A percentile compares a stretch with the other conserved stretches of the same genome.
Conservation (phyloP, 2,329 filamentous ascomycete species). For the Plectosphaerella plurivora region DNA sequence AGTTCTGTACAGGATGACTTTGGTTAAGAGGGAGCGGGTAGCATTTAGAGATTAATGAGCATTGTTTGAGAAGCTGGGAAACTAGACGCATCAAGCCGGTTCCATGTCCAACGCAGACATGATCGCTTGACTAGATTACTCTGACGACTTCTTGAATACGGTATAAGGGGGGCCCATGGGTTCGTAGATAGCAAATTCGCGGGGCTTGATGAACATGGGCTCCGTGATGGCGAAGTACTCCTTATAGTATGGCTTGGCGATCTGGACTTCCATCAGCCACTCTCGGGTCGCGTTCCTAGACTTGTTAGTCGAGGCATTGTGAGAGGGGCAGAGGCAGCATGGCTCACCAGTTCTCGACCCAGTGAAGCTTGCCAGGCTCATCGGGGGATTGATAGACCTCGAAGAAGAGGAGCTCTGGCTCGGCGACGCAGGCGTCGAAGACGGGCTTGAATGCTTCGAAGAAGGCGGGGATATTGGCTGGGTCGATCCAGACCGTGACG, state of each 20-base stretch:
- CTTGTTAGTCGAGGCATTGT: background rate
- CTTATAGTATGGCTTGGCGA: background rate
- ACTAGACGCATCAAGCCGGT: too few relatives aligned
- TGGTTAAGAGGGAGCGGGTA: constrained; percentile 4
- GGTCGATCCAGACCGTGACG: background rate
- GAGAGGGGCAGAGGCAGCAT: background rate
- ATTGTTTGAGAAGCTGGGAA: too few relatives aligned
- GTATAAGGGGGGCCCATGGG: background rate
- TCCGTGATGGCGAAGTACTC: background rate
- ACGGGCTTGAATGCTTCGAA: constrained; percentile 18
- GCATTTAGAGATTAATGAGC: too few relatives aligned
- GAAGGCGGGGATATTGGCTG: background rate
- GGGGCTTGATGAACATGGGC: background rate
- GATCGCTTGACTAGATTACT: too few relatives aligned
- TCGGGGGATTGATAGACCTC: constrained; percentile 30
- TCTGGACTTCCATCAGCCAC: background rate
- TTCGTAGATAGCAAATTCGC: background rate
- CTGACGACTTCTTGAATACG: background rate
- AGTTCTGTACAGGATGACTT: constrained; percentile 13
- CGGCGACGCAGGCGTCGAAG: constrained; percentile 33
- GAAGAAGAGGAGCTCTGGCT: constrained; percentile 39
- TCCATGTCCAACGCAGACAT: too few relatives aligned
- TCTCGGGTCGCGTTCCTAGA: background rate
- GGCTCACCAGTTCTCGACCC: constrained; percentile 34
- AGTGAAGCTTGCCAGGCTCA: constrained; percentile 30